Base-by-base conservation (phyloP, 805 yeast genomes). In the Pichia manshurica region DNA sequence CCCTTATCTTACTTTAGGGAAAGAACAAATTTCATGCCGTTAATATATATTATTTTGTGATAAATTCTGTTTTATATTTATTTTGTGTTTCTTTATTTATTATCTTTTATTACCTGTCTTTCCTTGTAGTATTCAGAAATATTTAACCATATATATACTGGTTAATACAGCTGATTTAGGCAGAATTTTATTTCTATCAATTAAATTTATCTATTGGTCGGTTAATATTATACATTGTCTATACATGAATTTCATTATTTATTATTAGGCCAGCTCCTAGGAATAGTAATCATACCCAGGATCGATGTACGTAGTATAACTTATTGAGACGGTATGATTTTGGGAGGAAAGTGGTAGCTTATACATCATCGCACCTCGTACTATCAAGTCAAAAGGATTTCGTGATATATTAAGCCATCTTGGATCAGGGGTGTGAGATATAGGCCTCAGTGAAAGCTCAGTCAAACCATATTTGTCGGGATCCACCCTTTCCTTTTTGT, bases 321-420 rank as follows among this genome's bases (percentile, higher is more conserved):
- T 81, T 9, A 86, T 79, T 2, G 81, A 78, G 3, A 83, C 74
- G 0, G 84, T 75, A 57, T 77, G 75, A 42, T 71, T 71, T 8
- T 73, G 69, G 32, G 66, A 65, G 29, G 74, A 69, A 53, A 90
- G 71, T 1, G 96, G 93, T 45, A 89, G 70, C 43, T 76, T 78
- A 64, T 91, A 91, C 58, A 78, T 80, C 61, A 91, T 73, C 20
- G 82, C 80, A 1, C 98, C 98, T 43, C 95, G 72, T 3, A 91
- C 73, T 19, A 88, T 84, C 54, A 91, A 69, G 51, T 88, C 96
- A 63, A 90, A 91, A 12, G 96, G 96, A 59, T 86, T 78, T 51
- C 79, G 77, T 10, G 84, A 79, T 12, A 91, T 78, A 12, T 71
- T 70, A 44, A 78, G 76, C 98, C 98, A 90, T 58, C 81, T 81